A percentile compares a stretch with the other conserved stretches of the same genome.
Conservation (phyloP, 1,139 yeast species). For the Eremothecium coryli region DNA sequence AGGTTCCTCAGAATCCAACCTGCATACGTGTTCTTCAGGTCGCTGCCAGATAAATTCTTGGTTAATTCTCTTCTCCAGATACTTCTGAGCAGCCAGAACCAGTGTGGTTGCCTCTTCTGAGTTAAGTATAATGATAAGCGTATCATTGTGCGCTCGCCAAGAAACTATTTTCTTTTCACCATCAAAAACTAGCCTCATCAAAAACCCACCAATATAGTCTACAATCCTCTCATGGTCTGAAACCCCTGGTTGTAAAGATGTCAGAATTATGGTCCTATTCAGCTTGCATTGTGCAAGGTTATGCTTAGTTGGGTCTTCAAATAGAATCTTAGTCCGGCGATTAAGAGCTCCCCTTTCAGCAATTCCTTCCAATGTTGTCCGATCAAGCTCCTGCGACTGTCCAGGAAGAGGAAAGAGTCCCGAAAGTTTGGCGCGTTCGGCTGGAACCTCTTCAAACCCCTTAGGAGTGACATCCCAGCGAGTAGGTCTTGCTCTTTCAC, state of each 20-base stretch:
- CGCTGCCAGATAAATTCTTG: conserved; percentile 19
- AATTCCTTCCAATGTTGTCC: conserved; percentile 38
- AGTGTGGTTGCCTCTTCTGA: conserved; percentile 18
- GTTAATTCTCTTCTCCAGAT: conserved; percentile 14
- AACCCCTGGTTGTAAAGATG: conserved; percentile 38
- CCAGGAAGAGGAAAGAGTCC: conserved; percentile 80
- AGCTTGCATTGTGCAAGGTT: conserved; percentile 46
- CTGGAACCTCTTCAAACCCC: conserved; percentile 69
- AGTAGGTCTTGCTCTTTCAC: conserved; percentile 39
- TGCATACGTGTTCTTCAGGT: conserved; percentile 22
- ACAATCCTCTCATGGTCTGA: conserved; percentile 35
- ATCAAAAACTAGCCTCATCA: conserved; percentile 28
- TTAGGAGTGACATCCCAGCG: conserved; percentile 70
- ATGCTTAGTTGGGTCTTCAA: conserved; percentile 37
- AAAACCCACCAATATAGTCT: conserved; percentile 37
- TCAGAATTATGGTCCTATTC: conserved; percentile 42
- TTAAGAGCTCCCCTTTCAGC: conserved; percentile 34
- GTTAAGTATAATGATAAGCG: conserved; percentile 15
- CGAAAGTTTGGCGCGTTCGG: conserved; percentile 71
- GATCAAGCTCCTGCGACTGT: conserved; percentile 47
- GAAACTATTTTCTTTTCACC: conserved; percentile 6
- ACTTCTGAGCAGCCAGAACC: conserved; percentile 19
- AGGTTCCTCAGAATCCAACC: conserved; percentile 17
- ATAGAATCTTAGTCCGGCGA: conserved; percentile 29
- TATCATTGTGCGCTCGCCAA: conserved; percentile 10